Percentiles rank a stretch among this genome's conserved stretches.
Conservation (phyloP, 306 rosid genomes). For the Rosa chinensis region DNA sequence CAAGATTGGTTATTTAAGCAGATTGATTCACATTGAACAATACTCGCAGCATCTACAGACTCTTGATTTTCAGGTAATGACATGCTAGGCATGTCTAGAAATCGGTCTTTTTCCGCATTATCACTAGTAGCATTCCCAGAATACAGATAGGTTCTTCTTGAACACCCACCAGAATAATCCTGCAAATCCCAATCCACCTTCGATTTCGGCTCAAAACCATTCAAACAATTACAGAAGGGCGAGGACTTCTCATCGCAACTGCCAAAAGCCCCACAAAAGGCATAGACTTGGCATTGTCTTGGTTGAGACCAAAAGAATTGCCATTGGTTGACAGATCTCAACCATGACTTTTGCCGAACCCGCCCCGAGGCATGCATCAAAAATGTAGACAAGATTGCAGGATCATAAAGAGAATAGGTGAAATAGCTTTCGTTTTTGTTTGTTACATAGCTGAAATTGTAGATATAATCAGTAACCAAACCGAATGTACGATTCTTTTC, state of each 20-base stretch:
- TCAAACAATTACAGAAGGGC: slow-evolving; percentile 29
- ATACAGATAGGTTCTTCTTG: slow-evolving; percentile 25
- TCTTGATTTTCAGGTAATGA: slow-evolving; percentile 32
- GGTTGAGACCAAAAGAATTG: slow-evolving; percentile 30
- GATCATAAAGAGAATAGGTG: background rate
- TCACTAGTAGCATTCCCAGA: slow-evolving; percentile 35
- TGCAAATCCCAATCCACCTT: slow-evolving; percentile 21
- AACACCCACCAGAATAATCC: slow-evolving; percentile 12
- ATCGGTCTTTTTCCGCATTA: slow-evolving; percentile 38
- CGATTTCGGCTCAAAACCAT: slow-evolving; percentile 25
- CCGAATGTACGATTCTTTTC: background rate
- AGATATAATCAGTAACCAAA: slow-evolving; percentile 14
- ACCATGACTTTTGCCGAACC: slow-evolving; percentile 24
- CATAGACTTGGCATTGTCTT: slow-evolving; percentile 34
- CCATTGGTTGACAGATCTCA: background rate
- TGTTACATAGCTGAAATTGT: no score
- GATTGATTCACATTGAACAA: slow-evolving; percentile 44
- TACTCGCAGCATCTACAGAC: slow-evolving; percentile 25
- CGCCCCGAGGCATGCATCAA: slow-evolving; percentile 36
- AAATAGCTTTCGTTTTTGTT: no score
- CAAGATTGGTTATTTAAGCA: slow-evolving; percentile 59
- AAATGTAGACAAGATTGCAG: slow-evolving; percentile 2
- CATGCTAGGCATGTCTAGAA: slow-evolving; percentile 30
- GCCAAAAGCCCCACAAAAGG: slow-evolving; percentile 33
- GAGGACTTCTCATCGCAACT: slow-evolving; percentile 18